Evolutionary conservation across 1,284 basidiomycete genomes (phyloP).

Genomic region (Ceratobasidium sp.): DNA sequence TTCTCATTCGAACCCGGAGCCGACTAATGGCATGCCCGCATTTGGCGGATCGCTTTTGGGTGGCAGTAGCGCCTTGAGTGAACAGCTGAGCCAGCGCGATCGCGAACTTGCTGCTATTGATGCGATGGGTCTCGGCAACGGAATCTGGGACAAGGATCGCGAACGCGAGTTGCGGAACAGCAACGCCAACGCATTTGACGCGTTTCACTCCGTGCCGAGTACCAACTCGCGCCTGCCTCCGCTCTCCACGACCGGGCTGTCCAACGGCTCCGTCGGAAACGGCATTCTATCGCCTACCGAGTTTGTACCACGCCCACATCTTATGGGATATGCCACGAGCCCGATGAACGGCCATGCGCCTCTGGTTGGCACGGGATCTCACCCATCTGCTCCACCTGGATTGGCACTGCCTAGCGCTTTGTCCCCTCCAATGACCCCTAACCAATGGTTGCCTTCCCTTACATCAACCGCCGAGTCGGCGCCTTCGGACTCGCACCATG

Average conservation of each 20-base stretch:
- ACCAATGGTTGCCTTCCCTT: slow-evolving; percentile 36
- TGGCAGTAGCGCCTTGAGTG: slow-evolving; percentile 41
- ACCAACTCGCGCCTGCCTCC: slow-evolving; percentile 26
- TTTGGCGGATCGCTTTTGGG: slow-evolving; percentile 37
- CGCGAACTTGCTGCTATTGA: slow-evolving; percentile 63
- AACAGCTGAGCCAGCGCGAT: slow-evolving; percentile 63
- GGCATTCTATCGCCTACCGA: slow-evolving; percentile 40
- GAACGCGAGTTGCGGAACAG: slow-evolving; percentile 46
- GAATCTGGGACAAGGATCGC: slow-evolving; percentile 53
- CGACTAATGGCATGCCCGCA: slow-evolving; percentile 18
- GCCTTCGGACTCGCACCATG: slow-evolving; percentile 3
- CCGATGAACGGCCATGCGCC: slow-evolving; percentile 32
- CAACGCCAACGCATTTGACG: slow-evolving; percentile 69
- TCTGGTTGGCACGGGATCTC: slow-evolving; percentile 29
- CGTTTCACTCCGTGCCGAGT: slow-evolving; percentile 74
- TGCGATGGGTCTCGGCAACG: slow-evolving; percentile 63
- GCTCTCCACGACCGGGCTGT: slow-evolving; percentile 33
- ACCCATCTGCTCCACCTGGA: slow-evolving; percentile 17
- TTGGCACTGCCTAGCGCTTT: slow-evolving; percentile 21
- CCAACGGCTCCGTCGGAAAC: slow-evolving; percentile 29
- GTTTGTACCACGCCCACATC: slow-evolving; percentile 33
- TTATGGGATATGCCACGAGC: slow-evolving; percentile 26
- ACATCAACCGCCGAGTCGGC: slow-evolving; percentile 17
- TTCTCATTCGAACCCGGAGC: slow-evolving; percentile 21
- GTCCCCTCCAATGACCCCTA: slow-evolving; percentile 37